Evolutionary conservation across 2,329 filamentous ascomycete genomes (phyloP), one percentile per base, ranked within the genome.

Genomic region (Intubia oerlemansii): DNA sequence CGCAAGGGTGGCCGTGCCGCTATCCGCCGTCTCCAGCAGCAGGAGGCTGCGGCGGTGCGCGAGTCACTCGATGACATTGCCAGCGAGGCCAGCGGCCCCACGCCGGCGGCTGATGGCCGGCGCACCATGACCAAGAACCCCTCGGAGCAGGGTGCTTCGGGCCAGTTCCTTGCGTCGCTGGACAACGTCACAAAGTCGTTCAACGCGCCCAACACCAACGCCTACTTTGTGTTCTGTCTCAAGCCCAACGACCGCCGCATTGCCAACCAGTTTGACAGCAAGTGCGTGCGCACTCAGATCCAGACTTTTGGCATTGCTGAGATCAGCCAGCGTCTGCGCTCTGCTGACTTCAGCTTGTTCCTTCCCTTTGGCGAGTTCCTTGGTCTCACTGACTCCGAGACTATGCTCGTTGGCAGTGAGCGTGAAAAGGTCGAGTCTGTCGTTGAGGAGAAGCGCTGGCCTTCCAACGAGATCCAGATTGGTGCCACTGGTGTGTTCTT

Each of bases 201-300:
- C 25, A 76, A 70, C 3, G 70, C 78, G 3, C 66, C 74, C 4
- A 79, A 82, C 43, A 78, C 82, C 9, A 98, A 98, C 43, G 68
- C 77, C 1, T 98, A 98, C 51, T 95, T 93, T 41, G 67, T 98
- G 25, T 93, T 98, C 51, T 98, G 88, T 44, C 54, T 98, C 37
- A 98, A 98, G 52, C 85, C 88, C 14, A 98, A 98, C 41, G 88
- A 98, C 47, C 68, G 88, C 30, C 72, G 88, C 28, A 98, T 98
- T 39, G 85, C 88, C 36, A 98, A 98, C 41, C 88, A 98, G 44
- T 98, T 95, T 42, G 88, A 98, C 50, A 93, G 82, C 63, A 95
- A 95, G 51, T 98, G 88, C 46, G 88, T 98, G 14, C 73, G 88
- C 4, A 79, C 78, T 9, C 88, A 98, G 46, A 66, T 98, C 2